These are phyloP conservation scores for Ballota nigra DNA, from an alignment of 257 asterid species.

Conservation along the genomic window DNA sequence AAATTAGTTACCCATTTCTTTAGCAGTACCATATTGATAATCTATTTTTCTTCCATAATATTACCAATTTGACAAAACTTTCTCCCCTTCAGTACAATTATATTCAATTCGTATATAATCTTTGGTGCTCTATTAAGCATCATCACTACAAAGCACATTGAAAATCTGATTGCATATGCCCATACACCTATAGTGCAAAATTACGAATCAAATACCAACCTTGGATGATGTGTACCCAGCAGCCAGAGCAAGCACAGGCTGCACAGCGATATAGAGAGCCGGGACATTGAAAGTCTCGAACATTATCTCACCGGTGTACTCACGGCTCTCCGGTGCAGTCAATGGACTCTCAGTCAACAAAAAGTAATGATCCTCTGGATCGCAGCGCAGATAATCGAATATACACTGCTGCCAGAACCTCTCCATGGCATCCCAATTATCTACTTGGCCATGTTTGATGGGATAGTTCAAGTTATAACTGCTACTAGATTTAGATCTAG, in stretches of 20 bases:
- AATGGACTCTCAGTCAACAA: constrained; percentile 87
- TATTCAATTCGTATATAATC: background rate
- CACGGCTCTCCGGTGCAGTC: constrained; percentile 96
- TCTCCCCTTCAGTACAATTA: background rate
- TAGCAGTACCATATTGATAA: background rate
- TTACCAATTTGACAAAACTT: background rate
- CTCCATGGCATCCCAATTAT: constrained; percentile 96
- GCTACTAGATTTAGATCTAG: constrained; percentile 69
- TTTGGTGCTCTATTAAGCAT: background rate
- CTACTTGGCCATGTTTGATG: constrained; percentile 86
- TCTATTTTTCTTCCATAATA: background rate
- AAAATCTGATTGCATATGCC: background rate
- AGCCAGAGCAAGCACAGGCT: constrained; percentile 97
- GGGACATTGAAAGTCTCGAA: constrained; percentile 94
- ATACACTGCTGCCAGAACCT: constrained; percentile 97
- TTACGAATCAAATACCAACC: constrained; percentile 45
- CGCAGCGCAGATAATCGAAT: constrained; percentile 82
- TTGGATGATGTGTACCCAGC: constrained; percentile 95
- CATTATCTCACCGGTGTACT: constrained; percentile 94
- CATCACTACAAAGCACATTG: background rate
- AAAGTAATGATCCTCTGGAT: constrained; percentile 97
- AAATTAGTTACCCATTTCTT: background rate
- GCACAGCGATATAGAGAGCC: constrained; percentile 91
- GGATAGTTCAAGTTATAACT: constrained; percentile 71
- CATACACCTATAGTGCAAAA: background rate